A percentile compares a stretch with the other conserved stretches of the same genome.
Conservation (phyloP, 179 eudicot genomes). For the Beta lomatogona region DNA sequence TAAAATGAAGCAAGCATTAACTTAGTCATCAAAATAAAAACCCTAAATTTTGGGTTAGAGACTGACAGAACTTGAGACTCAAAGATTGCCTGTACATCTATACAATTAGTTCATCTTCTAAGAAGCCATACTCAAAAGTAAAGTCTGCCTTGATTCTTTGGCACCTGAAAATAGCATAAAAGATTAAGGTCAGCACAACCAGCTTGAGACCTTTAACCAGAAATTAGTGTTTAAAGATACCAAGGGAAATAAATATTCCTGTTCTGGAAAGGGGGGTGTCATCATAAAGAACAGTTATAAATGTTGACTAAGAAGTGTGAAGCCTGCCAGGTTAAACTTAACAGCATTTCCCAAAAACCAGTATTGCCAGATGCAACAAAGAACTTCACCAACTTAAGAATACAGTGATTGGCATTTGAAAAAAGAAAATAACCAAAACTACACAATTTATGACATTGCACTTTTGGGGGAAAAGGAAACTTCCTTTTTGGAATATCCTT, state of each 20-base stretch:
- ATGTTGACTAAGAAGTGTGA: no score
- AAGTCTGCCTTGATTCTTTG: slow-evolving; percentile 91
- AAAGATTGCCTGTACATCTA: slow-evolving; percentile 36
- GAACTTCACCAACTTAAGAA: not conserved
- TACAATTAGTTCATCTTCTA: slow-evolving; percentile 87
- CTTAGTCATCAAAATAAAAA: not conserved
- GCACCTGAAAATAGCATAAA: slow-evolving; percentile 59
- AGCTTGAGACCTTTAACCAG: not conserved
- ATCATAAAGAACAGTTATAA: no score
- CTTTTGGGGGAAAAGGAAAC: no score
- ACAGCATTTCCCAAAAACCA: no score
- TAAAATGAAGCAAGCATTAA: not conserved
- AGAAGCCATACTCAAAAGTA: slow-evolving; percentile 84
- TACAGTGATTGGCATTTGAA: not conserved
- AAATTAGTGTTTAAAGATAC: not conserved
- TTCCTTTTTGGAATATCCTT: no score
- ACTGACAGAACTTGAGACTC: not conserved
- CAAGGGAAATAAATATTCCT: no score
- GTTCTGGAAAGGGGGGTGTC: no score
- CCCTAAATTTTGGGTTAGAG: not conserved
- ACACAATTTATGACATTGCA: no score
- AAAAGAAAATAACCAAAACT: not conserved
- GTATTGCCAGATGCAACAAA: not conserved
- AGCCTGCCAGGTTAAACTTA: no score
- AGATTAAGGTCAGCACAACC: slow-evolving; percentile 7